Evolutionary conservation across 208 protist species (phyloP).

Genomic region (Leptomonas pyrrhocoris): DNA sequence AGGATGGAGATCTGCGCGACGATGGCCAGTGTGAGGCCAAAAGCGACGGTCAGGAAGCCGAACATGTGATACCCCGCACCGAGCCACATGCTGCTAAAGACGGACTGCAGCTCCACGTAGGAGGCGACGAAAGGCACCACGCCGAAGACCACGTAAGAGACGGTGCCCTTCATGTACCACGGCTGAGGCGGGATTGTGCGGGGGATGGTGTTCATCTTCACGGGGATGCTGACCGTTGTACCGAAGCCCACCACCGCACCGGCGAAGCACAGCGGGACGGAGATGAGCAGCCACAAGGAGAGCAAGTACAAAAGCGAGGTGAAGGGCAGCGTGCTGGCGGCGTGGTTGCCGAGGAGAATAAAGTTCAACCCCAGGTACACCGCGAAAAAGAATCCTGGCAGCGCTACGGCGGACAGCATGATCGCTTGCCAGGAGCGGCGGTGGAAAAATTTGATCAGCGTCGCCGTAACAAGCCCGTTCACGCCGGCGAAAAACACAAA

Average conservation of each 20-base stretch:
- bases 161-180: slow-evolving; percentile 60
- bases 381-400: slow-evolving; percentile 55
- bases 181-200: slow-evolving; percentile 89
- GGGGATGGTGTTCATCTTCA: slow-evolving; percentile 92
- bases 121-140: slow-evolving; percentile 97
- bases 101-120: slow-evolving; percentile 97
- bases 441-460: slow-evolving; percentile 73
- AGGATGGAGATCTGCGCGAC: slow-evolving; percentile 94
- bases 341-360: slow-evolving; percentile 42
- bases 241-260: slow-evolving; percentile 92
- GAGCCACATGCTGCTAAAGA: slow-evolving; percentile 91
- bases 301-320: slow-evolving; percentile 32
- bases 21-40: slow-evolving; percentile 92
- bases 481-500: slow-evolving; percentile 66
- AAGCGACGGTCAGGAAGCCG: slow-evolving; percentile 95
- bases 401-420: slow-evolving; percentile 40
- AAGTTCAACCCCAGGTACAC: slow-evolving; percentile 66
- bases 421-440: slow-evolving; percentile 87
- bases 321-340: slow-evolving; percentile 63
- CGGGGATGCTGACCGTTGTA: slow-evolving; percentile 56
- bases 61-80: slow-evolving; percentile 96
- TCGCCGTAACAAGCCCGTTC: slow-evolving; percentile 86
- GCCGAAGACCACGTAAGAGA: slow-evolving; percentile 44
- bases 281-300: slow-evolving; percentile 88
- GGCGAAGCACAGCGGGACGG: slow-evolving; percentile 90